These are phyloP conservation scores for Schizothecium vesticola DNA, from an alignment of 495 filamentous ascomycete genomes.

Conservation along the genomic window DNA sequence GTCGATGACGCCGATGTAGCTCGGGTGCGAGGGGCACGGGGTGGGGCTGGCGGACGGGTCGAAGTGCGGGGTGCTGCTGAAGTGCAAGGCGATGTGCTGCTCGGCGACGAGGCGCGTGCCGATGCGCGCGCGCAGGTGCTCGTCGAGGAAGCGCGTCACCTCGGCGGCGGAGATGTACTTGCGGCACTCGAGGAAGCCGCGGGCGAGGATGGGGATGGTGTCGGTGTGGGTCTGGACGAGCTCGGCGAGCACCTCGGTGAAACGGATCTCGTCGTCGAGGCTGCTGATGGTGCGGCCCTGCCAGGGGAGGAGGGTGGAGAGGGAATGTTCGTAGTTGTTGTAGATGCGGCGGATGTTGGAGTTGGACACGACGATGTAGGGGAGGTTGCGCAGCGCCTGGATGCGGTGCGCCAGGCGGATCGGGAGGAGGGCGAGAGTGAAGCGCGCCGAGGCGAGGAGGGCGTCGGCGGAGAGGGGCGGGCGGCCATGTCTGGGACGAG, in stretches of 20 bases:
- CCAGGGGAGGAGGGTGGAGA: slow-evolving; percentile 85
- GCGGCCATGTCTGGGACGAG: slow-evolving; percentile 65
- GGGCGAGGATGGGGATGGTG: slow-evolving; percentile 87
- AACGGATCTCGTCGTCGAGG: slow-evolving; percentile 80
- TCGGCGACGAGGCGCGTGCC: slow-evolving; percentile 92
- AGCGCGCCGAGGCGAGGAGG: slow-evolving; percentile 84
- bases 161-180: slow-evolving; percentile 75
- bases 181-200: slow-evolving; percentile 85
- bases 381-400: slow-evolving; percentile 83
- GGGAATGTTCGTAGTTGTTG: slow-evolving; percentile 87
- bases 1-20: slow-evolving; percentile 96
- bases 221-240: slow-evolving; percentile 89
- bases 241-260: slow-evolving; percentile 87
- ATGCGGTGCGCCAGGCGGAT: slow-evolving; percentile 93
- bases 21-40: slow-evolving; percentile 50
- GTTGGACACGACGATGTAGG: slow-evolving; percentile 96
- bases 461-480: slow-evolving; percentile 77
- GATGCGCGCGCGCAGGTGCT: slow-evolving; percentile 88
- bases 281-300: slow-evolving; percentile 67
- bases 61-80: slow-evolving; percentile 66
- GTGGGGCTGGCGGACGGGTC: slow-evolving; percentile 40
- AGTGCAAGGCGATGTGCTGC: slow-evolving; percentile 92
- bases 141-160: slow-evolving; percentile 86
- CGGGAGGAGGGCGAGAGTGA: slow-evolving; percentile 86
- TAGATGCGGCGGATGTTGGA: slow-evolving; percentile 89